phyloP scores from a whole-genome alignment of 805 yeast genomes.

The Candida broadrunensis region DNA sequence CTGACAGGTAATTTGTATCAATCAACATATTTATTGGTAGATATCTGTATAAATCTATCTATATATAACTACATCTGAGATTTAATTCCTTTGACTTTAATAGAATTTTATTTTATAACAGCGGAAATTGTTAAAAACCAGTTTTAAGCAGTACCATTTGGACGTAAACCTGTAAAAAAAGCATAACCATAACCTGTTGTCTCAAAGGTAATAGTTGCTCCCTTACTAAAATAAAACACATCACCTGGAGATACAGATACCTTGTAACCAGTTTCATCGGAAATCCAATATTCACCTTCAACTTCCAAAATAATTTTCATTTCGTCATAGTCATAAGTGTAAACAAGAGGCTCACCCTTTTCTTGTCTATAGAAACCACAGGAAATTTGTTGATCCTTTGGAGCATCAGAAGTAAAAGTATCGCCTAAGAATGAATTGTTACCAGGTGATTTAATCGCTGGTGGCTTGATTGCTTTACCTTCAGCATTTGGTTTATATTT shows the following conservation, averaged over 20 bases:
- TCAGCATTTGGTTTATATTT: conserved; percentile 50
- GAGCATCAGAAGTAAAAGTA: conserved; percentile 58
- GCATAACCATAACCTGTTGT: conserved; percentile 67
- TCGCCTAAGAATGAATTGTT: conserved; percentile 71
- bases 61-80: no score
- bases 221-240: conserved; percentile 63
- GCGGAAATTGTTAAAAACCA: no score
- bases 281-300: conserved; percentile 59
- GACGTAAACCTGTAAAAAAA: conserved; percentile 60
- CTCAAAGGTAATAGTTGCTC: conserved; percentile 58
- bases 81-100: no score
- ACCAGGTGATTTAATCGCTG: conserved; percentile 61
- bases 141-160: conserved; percentile 17
- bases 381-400: conserved; percentile 55
- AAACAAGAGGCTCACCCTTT: conserved; percentile 65
- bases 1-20: no score
- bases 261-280: conserved; percentile 62
- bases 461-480: conserved; percentile 53
- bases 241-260: conserved; percentile 63
- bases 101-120: no score
- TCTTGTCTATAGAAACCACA: conserved; percentile 72
- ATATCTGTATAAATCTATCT: no score
- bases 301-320: conserved; percentile 68
- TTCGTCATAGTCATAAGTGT: conserved; percentile 62
- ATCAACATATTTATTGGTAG: no score